phyloP scores from a whole-genome alignment of 2,329 filamentous ascomycete species.

The Pseudocercospora vitis region DNA sequence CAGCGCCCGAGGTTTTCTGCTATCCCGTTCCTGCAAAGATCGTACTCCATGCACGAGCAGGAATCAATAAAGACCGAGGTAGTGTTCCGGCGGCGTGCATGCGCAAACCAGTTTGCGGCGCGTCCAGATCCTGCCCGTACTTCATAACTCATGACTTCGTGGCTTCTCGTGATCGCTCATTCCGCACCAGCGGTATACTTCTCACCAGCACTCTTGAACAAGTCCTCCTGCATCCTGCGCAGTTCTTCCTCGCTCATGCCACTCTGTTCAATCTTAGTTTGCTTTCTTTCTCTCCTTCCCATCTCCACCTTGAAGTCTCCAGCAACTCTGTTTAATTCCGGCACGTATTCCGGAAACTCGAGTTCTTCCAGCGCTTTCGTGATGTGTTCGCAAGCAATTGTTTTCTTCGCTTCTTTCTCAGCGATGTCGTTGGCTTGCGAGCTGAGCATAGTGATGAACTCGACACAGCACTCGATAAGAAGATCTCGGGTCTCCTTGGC shows the following conservation, averaged over 20 bases:
- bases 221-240: conserved; percentile 81
- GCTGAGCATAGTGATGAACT: conserved; percentile 98
- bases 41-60: too few relatives aligned
- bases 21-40: too few relatives aligned
- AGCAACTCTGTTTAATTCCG: conserved; percentile 80
- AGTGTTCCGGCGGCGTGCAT: too few relatives aligned
- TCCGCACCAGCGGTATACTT: conserved; percentile 58
- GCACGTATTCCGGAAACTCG: conserved; percentile 89
- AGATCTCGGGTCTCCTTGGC: conserved; percentile 94
- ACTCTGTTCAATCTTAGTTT: conserved; percentile 94
- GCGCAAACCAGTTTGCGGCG: too few relatives aligned
- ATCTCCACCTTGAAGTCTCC: conserved; percentile 72
- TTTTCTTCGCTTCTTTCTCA: conserved; percentile 98
- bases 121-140: too few relatives aligned
- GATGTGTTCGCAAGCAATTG: conserved; percentile 96
- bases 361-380: conserved; percentile 90
- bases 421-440: conserved; percentile 98
- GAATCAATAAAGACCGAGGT: too few relatives aligned
- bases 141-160: conserved; percentile 5
- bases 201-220: conserved; percentile 78
- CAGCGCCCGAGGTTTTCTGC: too few relatives aligned
- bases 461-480: conserved; percentile 96
- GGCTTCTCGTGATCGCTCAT: neutral
- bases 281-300: conserved; percentile 75
- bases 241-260: conserved; percentile 90